These are phyloP conservation scores for Tolypocladium inflatum DNA, from an alignment of 2,329 filamentous ascomycete species.

Conservation along the genomic window DNA sequence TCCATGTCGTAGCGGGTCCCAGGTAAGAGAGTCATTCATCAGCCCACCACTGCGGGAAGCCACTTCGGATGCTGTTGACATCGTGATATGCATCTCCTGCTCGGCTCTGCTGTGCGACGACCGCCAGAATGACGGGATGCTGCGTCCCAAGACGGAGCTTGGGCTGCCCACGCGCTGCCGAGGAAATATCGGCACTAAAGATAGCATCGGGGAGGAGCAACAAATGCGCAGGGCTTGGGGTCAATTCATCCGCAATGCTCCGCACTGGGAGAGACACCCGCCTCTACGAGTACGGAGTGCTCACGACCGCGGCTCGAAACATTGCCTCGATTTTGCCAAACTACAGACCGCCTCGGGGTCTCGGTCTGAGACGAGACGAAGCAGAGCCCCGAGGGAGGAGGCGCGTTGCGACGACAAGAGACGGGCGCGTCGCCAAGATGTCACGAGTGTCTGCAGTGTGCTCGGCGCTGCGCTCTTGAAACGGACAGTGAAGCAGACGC, in stretches of 20 bases:
- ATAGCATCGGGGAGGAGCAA: neutral
- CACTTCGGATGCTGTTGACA: neutral
- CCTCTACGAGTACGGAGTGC: too few relatives aligned
- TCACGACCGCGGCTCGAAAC: neutral
- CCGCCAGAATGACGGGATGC: neutral
- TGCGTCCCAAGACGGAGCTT: neutral
- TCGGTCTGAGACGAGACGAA: neutral
- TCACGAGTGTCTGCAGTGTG: neutral
- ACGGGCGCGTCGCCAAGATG: neutral
- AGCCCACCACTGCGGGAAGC: neutral
- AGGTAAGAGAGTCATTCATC: neutral
- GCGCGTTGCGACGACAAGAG: neutral
- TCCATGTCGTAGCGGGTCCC: neutral
- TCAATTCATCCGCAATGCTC: neutral
- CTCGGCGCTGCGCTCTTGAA: neutral
- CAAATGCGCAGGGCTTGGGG: neutral
- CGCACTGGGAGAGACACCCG: neutral
- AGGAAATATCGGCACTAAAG: too few relatives aligned
- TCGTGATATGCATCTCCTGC: neutral
- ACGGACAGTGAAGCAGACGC: neutral
- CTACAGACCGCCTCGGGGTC: neutral
- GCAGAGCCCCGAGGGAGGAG: neutral
- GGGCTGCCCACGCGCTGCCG: neutral
- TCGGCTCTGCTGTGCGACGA: neutral
- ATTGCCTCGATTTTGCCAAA: neutral